These are phyloP conservation scores for Acanthamoeba triangularis DNA, from an alignment of 208 protist genomes.

Conservation along the genomic window DNA sequence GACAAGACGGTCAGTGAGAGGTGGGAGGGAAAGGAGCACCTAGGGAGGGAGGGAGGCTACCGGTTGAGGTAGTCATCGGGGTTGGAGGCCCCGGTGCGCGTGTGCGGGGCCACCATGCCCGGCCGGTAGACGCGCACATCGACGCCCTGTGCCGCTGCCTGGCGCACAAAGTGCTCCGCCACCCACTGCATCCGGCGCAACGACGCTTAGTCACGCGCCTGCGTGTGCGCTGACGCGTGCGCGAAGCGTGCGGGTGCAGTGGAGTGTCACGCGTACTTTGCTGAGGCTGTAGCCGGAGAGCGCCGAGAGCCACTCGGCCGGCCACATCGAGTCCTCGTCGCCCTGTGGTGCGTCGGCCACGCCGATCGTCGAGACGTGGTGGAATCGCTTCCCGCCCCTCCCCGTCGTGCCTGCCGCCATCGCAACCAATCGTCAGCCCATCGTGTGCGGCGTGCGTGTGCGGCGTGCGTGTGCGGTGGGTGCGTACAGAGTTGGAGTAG, in stretches of 20 bases:
- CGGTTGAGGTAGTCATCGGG: conserved; percentile 17
- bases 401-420: neutral
- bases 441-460: neutral
- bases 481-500: neutral
- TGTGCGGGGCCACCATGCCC: conserved; percentile 20
- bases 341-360: neutral
- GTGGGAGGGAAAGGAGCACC: neutral
- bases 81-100: conserved; percentile 25
- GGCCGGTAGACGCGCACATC: conserved; percentile 40
- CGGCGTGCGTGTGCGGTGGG: neutral
- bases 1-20: too few species aligned
- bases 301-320: neutral
- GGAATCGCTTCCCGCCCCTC: neutral
- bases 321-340: conserved; percentile 16
- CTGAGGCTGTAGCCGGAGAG: conserved; percentile 27
- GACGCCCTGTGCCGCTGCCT: neutral
- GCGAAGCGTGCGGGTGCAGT: neutral
- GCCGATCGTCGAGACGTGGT: conserved; percentile 5
- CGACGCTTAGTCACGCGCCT: neutral
- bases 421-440: neutral
- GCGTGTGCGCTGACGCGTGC: neutral
- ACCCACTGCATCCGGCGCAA: neutral
- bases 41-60: neutral
- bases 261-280: neutral
- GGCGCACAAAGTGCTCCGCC: conserved; percentile 15